Evolutionary conservation across 169 alveolate species (phyloP), one percentile per base, ranked within the genome.

Genomic region (Besnoitia besnoiti): DNA sequence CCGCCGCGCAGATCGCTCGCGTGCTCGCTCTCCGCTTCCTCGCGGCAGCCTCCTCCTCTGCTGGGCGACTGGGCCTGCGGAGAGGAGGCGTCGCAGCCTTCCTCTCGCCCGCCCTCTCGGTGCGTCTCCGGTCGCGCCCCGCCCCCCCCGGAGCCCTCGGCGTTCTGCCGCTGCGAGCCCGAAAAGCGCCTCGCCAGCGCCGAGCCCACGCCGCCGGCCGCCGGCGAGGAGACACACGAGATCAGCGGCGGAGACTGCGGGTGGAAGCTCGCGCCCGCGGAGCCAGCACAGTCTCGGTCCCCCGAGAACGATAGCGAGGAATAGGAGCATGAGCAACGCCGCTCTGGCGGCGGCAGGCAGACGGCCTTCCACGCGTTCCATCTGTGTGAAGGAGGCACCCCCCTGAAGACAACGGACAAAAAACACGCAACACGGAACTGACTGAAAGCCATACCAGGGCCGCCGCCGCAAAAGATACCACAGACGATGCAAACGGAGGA

Each of bases 321-420:
- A 3, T 51, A 44, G 30, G 44, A 35, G 30, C 87, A 77, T 5
- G 37, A 14, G 30, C 87, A 77, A 0, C 87, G 87, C 16, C 16
- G 87, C 87, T 44, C 92, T 39, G 85, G 75, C 12, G 73, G 75
- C 55, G 46, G 85, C 75, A 62, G 73, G 14, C 85, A 77, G 12
- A 88, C 75, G 35, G 92, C 84, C 42, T 44, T 27, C 92, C 92
- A 88, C 40, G 92, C 92, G 35, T 47, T 39, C 92, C 92, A 88
- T 12, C 92, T 79, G 47, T 88, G 76, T 0, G 92, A 61, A 8
- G 92, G 92, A 2, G 92, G 92, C 59, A 88, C 92, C 30, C 92
- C 92, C n/a, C 92, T 88, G 85, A 8, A 19, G 33, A 55, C 42
- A 24, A 55, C 5, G 82, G n/a, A 30, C 55, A 77, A 12, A 42